Base-by-base conservation (phyloP, 2,329 filamentous ascomycete genomes). In the Allantophomopsis cytisporea region DNA sequence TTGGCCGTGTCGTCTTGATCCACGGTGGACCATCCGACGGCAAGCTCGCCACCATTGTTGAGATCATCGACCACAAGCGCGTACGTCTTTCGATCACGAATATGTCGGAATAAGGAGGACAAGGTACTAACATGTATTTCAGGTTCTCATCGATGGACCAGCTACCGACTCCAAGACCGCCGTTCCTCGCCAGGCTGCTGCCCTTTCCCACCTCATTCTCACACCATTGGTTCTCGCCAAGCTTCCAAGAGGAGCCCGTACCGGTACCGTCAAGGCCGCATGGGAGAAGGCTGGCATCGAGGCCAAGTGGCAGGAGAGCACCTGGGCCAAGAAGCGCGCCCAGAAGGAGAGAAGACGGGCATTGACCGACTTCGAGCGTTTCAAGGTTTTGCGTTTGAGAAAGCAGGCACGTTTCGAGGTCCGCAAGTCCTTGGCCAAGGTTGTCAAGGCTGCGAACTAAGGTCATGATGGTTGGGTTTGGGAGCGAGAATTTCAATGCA, bases 41-140 rank as follows among this genome's bases (percentile, higher is more conserved):
- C 71, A 84, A 84, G 65, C 78, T 96, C 58, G 93, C 88, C 60
- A 73, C 80, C 59, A 89, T 98, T 61, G 87, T 94, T 69, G 89
- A 98, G 80, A 96, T 98, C 69, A 91, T 98, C 72, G 91, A 98
- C 73, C 89, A 98, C 83, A 95, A 94, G 80, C 87, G 91, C 71
- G 91, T 98, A 94, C 64, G 91, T 86, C 11, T 28, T 8, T 28
- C 23, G 23, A 28, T 8, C 62, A 15, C 30, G 23, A 21, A 31
- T 36, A 33, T 11, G 39, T n/a, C 41, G 30, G 15, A 28, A 32
- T 20, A 42, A 39, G 20, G 37, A 40, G 49, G 34, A 36, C 42
- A 48, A 43, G 48, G 48, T 47, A 50, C 43, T 52, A 45, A 56
- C 44, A 52, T 45, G 21, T 39, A 32, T 48, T 58, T 50, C 65